Conservation (phyloP, 2,329 filamentous ascomycete genomes). For the Diaporthe sp. region DNA sequence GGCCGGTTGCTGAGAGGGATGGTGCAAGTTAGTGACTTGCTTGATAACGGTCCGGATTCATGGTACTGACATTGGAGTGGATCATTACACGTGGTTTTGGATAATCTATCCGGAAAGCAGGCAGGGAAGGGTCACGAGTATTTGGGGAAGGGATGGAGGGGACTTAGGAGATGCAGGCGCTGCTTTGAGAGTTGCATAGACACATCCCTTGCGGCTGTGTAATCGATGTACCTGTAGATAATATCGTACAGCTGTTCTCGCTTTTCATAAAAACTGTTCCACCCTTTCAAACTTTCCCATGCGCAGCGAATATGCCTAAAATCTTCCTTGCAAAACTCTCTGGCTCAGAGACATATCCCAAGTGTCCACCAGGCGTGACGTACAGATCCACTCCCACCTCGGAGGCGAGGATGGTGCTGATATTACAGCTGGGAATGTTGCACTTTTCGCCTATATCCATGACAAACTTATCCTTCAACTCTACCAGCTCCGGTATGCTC, state of each 20-base stretch:
- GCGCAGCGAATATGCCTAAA: neutral
- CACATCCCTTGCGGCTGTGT: neutral
- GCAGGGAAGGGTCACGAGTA: neutral
- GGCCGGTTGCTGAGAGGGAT: no score
- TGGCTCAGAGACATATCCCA: constrained; percentile 6
- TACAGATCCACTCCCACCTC: neutral
- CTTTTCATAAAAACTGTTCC: neutral
- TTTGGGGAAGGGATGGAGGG: neutral
- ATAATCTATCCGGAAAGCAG: no score
- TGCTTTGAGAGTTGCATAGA: neutral
- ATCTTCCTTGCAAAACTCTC: neutral
- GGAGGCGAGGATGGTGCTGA: neutral
- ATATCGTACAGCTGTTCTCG: neutral
- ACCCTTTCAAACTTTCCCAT: neutral
- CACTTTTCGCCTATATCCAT: neutral
- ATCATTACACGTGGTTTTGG: no score
- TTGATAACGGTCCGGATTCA: neutral
- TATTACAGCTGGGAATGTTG: constrained; percentile 12
- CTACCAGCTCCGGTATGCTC: neutral
- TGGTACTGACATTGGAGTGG: no score
- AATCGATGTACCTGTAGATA: neutral
- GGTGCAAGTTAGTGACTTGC: neutral
- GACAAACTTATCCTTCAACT: neutral
- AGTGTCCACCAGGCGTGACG: neutral
- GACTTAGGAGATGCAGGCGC: no score